Evolutionary conservation across 805 yeast species (phyloP).

Genomic region (Lipomyces yamanashiensis): DNA sequence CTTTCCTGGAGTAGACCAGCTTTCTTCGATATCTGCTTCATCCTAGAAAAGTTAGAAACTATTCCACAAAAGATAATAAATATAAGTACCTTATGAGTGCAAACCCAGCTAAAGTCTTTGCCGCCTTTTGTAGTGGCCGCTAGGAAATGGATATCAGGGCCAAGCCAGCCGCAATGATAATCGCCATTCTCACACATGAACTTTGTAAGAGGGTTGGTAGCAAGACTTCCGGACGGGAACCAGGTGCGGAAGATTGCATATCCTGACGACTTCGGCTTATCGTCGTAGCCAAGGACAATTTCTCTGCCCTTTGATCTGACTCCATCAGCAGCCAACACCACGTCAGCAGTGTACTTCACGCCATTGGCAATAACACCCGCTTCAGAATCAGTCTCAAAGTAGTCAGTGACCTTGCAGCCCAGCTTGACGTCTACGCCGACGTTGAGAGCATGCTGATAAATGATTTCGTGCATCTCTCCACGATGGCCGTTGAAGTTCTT

Average conservation of each 20-base stretch:
- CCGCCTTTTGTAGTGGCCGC: slow-evolving; percentile 10
- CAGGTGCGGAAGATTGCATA: slow-evolving; percentile 12
- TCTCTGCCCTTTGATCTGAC: slow-evolving; percentile 9
- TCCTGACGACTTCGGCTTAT: slow-evolving; percentile 13
- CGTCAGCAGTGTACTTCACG: slow-evolving; percentile 2
- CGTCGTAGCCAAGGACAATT: slow-evolving; percentile 14
- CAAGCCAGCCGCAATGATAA: slow-evolving; percentile 9
- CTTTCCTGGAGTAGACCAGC: slow-evolving; percentile 12
- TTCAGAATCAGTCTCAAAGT: slow-evolving; percentile 6
- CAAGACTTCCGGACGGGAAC: slow-evolving; percentile 4
- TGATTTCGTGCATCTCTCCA: slow-evolving; percentile 7
- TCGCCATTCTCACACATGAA: slow-evolving; percentile 13
- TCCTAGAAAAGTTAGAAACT: neutral
- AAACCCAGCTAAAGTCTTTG: slow-evolving; percentile 12
- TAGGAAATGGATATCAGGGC: slow-evolving; percentile 6
- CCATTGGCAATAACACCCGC: slow-evolving; percentile 9
- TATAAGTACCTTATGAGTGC: slow-evolving; percentile 6
- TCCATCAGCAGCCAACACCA: slow-evolving; percentile 8
- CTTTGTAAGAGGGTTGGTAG: slow-evolving; percentile 7
- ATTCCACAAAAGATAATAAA: neutral
- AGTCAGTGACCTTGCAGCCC: slow-evolving; percentile 6
- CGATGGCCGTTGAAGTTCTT: slow-evolving; percentile 13
- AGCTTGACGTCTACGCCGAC: slow-evolving; percentile 11
- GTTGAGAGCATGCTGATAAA: slow-evolving; percentile 3
- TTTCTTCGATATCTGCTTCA: slow-evolving; percentile 11